phyloP scores from a whole-genome alignment of 768 basidiomycete genomes.

The Tylopilus rubrobrunneus region DNA sequence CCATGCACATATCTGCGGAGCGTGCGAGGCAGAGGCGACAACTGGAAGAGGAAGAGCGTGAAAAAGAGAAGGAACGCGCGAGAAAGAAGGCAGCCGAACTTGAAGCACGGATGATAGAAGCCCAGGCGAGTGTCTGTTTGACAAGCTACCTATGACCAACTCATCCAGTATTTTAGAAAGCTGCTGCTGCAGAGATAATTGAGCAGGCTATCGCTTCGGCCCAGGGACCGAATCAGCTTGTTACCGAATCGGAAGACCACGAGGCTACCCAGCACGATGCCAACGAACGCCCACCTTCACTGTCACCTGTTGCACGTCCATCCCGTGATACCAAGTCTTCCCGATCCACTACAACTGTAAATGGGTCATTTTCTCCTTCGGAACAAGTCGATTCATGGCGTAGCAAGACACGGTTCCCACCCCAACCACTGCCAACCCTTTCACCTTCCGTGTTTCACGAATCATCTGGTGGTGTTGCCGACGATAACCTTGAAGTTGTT shows the following conservation, averaged over 20 bases:
- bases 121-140: slow-evolving; percentile 16
- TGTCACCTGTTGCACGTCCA: slow-evolving; percentile 26
- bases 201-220: slow-evolving; percentile 41
- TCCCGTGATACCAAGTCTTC: slow-evolving; percentile 12
- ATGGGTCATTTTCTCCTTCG: slow-evolving; percentile 27
- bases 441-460: slow-evolving; percentile 34
- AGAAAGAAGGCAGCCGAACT: slow-evolving; percentile 74
- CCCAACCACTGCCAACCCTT: slow-evolving; percentile 29
- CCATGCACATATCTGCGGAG: slow-evolving; percentile 84
- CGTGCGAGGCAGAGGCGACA: slow-evolving; percentile 76
- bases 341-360: slow-evolving; percentile 7
- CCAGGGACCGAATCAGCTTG: slow-evolving; percentile 5
- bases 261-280: slow-evolving; percentile 9
- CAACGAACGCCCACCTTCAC: slow-evolving; percentile 34
- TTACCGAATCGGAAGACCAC: slow-evolving; percentile 3
- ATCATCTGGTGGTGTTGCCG: slow-evolving; percentile 40
- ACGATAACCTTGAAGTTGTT: slow-evolving; percentile 71
- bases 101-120: slow-evolving; percentile 57
- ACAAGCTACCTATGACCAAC: slow-evolving; percentile 4
- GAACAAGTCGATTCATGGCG: slow-evolving; percentile 65
- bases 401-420: slow-evolving; percentile 36
- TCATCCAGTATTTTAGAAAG: slow-evolving; percentile 25
- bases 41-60: slow-evolving; percentile 79
- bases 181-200: slow-evolving; percentile 41
- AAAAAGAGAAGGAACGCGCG: slow-evolving; percentile 77